Evolutionary conservation across 1,284 basidiomycete genomes (phyloP).

Genomic region (Stygiomarasmius scandens): DNA sequence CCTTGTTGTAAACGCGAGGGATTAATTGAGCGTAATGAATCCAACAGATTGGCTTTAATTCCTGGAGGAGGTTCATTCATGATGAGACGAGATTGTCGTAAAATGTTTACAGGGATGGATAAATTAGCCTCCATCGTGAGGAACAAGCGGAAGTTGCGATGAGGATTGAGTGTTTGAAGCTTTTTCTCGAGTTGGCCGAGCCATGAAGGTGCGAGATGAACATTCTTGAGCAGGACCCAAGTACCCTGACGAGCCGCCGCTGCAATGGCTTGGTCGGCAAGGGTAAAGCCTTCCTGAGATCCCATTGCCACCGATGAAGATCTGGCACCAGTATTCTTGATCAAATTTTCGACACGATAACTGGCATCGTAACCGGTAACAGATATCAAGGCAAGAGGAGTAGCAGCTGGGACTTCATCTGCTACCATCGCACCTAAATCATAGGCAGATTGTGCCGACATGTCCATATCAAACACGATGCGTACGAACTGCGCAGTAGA

Average conservation of each 20-base stretch:
- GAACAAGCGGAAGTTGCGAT: conserved; percentile 92
- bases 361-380: conserved; percentile 97
- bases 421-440: conserved; percentile 79
- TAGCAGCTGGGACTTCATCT: conserved; percentile 78
- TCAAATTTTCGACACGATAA: conserved; percentile 90
- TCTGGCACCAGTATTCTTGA: conserved; percentile 72
- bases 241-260: conserved; percentile 87
- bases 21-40: conserved; percentile 83
- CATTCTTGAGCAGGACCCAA: conserved; percentile 96
- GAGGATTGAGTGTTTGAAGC: conserved; percentile 87
- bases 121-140: conserved; percentile 95
- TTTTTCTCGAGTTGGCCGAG: conserved; percentile 95
- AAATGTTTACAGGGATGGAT: conserved; percentile 91
- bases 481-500: conserved; percentile 78
- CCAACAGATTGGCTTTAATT: conserved; percentile 91
- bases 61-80: conserved; percentile 98
- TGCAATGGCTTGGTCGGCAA: conserved; percentile 94
- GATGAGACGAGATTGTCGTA: conserved; percentile 91
- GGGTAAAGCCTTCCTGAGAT: conserved; percentile 94
- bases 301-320: conserved; percentile 95
- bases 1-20: conserved; percentile 74
- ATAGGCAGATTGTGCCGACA: conserved; percentile 71
- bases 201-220: conserved; percentile 93
- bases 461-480: conserved; percentile 76
- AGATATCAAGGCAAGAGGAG: conserved; percentile 89